Evolutionary conservation across 148 eudicot genomes (phyloP), one percentile per base, ranked within the genome.

Genomic region (Spergularia marina): DNA sequence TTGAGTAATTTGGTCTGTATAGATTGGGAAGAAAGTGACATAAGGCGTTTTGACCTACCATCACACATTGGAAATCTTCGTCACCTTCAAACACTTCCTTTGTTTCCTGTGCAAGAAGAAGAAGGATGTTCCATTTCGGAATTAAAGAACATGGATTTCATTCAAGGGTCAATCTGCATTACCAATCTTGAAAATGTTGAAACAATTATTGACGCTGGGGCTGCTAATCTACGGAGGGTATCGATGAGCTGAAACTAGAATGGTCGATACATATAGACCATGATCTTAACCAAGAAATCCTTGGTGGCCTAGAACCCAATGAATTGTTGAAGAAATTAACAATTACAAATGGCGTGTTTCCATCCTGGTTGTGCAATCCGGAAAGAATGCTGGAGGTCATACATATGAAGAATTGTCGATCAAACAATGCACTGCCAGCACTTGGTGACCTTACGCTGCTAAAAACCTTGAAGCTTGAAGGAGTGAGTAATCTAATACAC

Each of bases 301-400:
- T 75, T 23, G n/a, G 64, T 30, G 69, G 47, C 44, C 61, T 70
- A 18, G 64, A 71, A 44, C 49, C 49, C 49, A 8, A 44, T 44
- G 49, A 44, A 4, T 44, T 44, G 0, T 44, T 44, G 49, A 44
- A 9, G 49, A 44, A 44, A 44, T 44, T 44, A 9, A 44, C 49
- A 44, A 44, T 44, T 44, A 44, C 49, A 44, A 44, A 44, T 44
- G 49, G 49, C 0, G 49, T 44, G 7, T 44, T 44, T 9, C 49
- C 49, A 44, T 6, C 7, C 49, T 44, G 49, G 49, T 44, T 44
- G 49, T 44, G 49, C 10, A 9, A 44, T 9, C 49, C 49, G 10
- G 49, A 44, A 6, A 44, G 49, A 44, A 44, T 44, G 49, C 10
- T 44, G 49, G 49, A 44, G 49, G 10, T 9, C 49, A 44, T 44